These are phyloP conservation scores for Chalaropsis thielavioides DNA, from an alignment of 2,329 filamentous ascomycete genomes.

Conservation along the genomic window DNA sequence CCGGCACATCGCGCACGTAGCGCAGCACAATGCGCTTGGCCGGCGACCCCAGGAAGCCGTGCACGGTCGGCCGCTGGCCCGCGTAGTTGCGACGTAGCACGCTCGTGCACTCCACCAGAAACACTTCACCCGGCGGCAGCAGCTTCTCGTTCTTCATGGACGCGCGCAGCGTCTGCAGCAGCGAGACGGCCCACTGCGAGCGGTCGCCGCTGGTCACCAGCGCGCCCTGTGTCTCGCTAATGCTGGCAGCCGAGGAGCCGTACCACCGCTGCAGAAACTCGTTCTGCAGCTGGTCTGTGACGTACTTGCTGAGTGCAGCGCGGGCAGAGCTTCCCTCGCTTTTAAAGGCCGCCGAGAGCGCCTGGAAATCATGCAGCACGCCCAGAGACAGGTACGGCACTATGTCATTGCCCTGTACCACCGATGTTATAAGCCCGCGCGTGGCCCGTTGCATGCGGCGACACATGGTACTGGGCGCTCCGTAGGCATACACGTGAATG, in stretches of 20 bases:
- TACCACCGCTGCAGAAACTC: constrained; percentile 49
- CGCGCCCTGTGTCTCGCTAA: constrained; percentile 21
- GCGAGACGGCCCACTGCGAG: constrained; percentile 49
- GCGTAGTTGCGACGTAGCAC: constrained; percentile 47
- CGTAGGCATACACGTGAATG: constrained; percentile 69
- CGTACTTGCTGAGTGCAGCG: constrained; percentile 48
- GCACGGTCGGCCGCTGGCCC: constrained; percentile 3
- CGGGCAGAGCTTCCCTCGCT: constrained; percentile 53
- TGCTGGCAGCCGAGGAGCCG: constrained; percentile 27
- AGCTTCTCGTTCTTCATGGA: constrained; percentile 57
- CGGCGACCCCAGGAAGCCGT: constrained; percentile 47
- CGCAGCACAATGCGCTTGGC: constrained; percentile 55
- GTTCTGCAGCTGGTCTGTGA: constrained; percentile 51
- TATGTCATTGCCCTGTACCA: constrained; percentile 58
- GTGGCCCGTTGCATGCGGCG: constrained; percentile 54
- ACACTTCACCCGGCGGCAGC: constrained; percentile 62
- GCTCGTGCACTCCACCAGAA: constrained; percentile 52
- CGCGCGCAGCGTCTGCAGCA: constrained; percentile 49
- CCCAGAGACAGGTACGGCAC: constrained; percentile 62
- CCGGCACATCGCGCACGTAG: constrained; percentile 57
- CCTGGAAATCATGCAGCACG: constrained; percentile 59
- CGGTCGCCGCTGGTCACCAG: constrained; percentile 37
- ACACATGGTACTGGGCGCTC: constrained; percentile 59
- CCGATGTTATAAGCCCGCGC: constrained; percentile 57
- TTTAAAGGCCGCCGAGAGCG: constrained; percentile 57